phyloP scores from a whole-genome alignment of 768 basidiomycete species.

The Boletellus ananiceps region DNA sequence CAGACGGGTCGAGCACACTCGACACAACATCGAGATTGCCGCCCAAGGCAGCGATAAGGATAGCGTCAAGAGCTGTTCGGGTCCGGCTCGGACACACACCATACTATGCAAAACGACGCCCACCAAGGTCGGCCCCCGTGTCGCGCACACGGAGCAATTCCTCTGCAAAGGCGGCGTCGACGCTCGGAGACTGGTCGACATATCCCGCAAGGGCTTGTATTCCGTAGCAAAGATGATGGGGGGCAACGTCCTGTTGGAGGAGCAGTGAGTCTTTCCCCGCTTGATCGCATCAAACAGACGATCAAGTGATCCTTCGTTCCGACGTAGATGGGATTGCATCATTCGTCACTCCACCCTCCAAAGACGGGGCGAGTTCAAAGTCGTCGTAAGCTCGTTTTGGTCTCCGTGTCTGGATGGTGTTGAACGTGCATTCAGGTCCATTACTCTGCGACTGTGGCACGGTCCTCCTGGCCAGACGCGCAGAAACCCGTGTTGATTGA shows the following conservation, averaged over 20 bases:
- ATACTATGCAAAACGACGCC: conserved; percentile 21
- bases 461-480: conserved; percentile 33
- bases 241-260: conserved; percentile 36
- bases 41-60: conserved; percentile 20
- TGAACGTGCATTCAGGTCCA: conserved; percentile 26
- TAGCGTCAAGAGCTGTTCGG: conserved; percentile 32
- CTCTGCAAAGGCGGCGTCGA: conserved; percentile 36
- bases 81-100: conserved; percentile 29
- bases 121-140: conserved; percentile 30
- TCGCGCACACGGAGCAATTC: conserved; percentile 34
- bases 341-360: conserved; percentile 30
- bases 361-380: conserved; percentile 32
- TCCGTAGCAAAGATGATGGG: conserved; percentile 32
- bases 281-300: conserved; percentile 13
- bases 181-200: conserved; percentile 29
- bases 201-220: conserved; percentile 32
- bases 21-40: conserved; percentile 18
- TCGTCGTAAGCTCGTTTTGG: conserved; percentile 24
- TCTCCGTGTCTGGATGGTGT: conserved; percentile 3
- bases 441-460: conserved; percentile 35
- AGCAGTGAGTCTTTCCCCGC: conserved; percentile 27
- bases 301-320: conserved; percentile 11
- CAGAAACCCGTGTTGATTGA: conserved; percentile 34
- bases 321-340: conserved; percentile 34
- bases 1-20: conserved; percentile 18